These are phyloP conservation scores for Neckera pumila DNA, from an alignment of 225 moss, liverwort and hornwort genomes.

Conservation along the genomic window DNA sequence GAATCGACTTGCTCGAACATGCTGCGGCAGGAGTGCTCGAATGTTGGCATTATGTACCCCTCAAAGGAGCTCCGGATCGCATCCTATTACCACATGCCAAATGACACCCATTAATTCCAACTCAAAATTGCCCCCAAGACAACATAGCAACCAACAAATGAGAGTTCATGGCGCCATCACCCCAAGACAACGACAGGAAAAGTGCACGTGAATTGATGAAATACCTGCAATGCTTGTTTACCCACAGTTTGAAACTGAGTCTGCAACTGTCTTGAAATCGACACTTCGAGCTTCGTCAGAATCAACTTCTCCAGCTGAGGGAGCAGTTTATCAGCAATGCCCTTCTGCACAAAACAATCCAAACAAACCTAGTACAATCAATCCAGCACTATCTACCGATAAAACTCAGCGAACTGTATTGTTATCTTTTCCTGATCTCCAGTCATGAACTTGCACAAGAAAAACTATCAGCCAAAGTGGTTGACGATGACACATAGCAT, in stretches of 20 bases:
- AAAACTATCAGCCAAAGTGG: background rate
- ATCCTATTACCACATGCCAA: slow-evolving; percentile 39
- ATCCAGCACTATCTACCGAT: background rate
- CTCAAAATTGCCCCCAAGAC: background rate
- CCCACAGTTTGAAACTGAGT: slow-evolving; percentile 66
- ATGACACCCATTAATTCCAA: background rate
- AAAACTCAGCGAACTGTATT: background rate
- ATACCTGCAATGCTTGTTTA: slow-evolving; percentile 88
- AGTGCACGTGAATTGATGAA: background rate
- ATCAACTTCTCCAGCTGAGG: slow-evolving; percentile 84
- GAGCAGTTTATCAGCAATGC: slow-evolving; percentile 69
- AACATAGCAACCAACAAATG: background rate
- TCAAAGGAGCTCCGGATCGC: slow-evolving; percentile 79
- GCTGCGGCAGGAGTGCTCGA: slow-evolving; percentile 74
- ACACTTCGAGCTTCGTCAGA: slow-evolving; percentile 53
- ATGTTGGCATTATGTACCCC: slow-evolving; percentile 62
- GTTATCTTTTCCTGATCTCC: background rate
- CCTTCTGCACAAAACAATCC: slow-evolving; percentile 58
- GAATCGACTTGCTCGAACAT: slow-evolving; percentile 93
- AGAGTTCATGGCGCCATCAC: background rate
- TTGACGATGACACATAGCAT: background rate
- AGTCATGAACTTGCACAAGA: background rate
- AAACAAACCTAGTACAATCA: background rate
- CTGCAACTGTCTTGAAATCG: slow-evolving; percentile 77
- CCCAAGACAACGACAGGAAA: background rate